A percentile compares a stretch with the other conserved stretches of the same genome.
phyloP scores from a whole-genome alignment of 164 flowering plant species.

The Stephania cephalantha region DNA sequence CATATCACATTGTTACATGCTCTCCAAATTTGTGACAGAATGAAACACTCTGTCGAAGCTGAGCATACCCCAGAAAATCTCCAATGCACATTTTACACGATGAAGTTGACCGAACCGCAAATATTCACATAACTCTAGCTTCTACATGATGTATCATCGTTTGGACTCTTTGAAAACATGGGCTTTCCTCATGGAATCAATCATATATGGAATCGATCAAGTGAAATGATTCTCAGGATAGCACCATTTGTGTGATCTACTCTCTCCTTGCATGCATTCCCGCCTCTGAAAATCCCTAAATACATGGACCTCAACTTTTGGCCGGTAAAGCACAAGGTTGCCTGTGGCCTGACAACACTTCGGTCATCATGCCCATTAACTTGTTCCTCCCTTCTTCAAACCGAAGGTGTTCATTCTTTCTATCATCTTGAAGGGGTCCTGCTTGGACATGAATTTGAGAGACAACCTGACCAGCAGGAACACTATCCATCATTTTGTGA shows the following conservation, averaged over 20 bases:
- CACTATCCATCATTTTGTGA: slow-evolving; percentile 16
- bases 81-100: not conserved
- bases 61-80: not conserved
- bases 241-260: not conserved
- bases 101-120: not conserved
- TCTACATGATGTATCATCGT: not conserved
- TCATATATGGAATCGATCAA: not conserved
- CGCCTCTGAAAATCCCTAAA: not conserved
- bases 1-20: not conserved
- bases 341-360: slow-evolving; percentile 22
- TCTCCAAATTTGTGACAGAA: not conserved
- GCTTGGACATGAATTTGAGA: slow-evolving; percentile 16
- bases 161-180: not conserved
- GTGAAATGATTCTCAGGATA: not conserved
- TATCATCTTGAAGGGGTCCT: slow-evolving; percentile 18
- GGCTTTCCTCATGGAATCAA: not conserved
- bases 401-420: slow-evolving; percentile 20
- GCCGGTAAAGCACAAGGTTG: slow-evolving; percentile 24
- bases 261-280: not conserved
- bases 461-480: slow-evolving; percentile 6
- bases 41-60: not conserved
- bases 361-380: slow-evolving; percentile 31
- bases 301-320: slow-evolving; percentile 24
- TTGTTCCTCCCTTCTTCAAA: slow-evolving; percentile 32
- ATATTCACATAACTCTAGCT: not conserved